A percentile compares a stretch with the other conserved stretches of the same genome.
These are phyloP conservation scores for Aspergillus pseudoglaucus DNA, from an alignment of 2,329 filamentous ascomycete genomes.

Conservation along the genomic window DNA sequence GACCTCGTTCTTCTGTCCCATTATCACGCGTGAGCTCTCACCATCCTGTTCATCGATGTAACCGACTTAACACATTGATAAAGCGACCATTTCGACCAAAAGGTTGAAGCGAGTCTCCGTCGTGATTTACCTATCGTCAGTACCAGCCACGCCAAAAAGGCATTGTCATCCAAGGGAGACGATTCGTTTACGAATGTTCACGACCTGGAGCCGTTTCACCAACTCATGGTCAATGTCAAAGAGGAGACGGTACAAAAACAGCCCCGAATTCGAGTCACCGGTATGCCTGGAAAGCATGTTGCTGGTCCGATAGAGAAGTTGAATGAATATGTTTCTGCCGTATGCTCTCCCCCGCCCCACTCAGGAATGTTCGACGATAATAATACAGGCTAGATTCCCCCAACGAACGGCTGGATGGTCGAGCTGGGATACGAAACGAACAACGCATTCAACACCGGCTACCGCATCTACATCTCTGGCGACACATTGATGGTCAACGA, in stretches of 20 bases:
- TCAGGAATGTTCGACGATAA: background rate
- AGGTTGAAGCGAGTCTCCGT: conserved; percentile 46
- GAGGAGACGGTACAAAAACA: conserved; percentile 11
- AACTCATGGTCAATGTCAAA: conserved; percentile 41
- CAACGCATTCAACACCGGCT: conserved; percentile 40
- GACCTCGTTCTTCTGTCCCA: conserved; percentile 57
- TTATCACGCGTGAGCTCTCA: conserved; percentile 48
- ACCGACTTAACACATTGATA: background rate
- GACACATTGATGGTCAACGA: conserved; percentile 60
- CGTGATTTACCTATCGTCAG: conserved; percentile 57
- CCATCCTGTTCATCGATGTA: background rate
- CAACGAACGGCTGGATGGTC: conserved; percentile 62
- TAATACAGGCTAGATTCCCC: conserved; percentile 44
- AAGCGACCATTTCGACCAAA: conserved; percentile 49
- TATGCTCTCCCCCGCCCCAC: conserved; percentile 16
- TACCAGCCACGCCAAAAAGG: conserved; percentile 54
- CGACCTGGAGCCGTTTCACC: conserved; percentile 52
- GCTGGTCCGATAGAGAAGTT: conserved; percentile 36
- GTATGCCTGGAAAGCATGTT: conserved; percentile 61
- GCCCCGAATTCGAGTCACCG: conserved; percentile 52
- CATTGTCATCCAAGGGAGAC: conserved; percentile 40
- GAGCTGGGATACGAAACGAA: conserved; percentile 48
- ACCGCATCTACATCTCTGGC: conserved; percentile 60
- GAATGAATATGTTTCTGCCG: conserved; percentile 45
- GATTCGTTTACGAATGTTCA: conserved; percentile 52